These are phyloP conservation scores for Ophiostoma himal-ulmi DNA, from an alignment of 2,329 filamentous ascomycete species.

Conservation along the genomic window DNA sequence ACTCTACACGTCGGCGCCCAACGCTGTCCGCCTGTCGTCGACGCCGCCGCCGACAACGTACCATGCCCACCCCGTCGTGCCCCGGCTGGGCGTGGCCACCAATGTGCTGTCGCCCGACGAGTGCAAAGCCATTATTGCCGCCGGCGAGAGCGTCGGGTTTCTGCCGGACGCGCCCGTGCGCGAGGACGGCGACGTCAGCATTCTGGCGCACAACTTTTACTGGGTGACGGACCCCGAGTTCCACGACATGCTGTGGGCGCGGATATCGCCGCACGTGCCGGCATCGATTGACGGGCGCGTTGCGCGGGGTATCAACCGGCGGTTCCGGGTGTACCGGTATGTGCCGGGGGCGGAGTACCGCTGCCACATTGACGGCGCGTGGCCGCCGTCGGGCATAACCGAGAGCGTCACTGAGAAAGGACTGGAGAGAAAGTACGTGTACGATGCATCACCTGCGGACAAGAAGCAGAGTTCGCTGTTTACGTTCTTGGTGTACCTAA, in stretches of 20 bases:
- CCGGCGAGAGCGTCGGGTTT: conserved; percentile 60
- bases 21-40: conserved; percentile 49
- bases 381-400: conserved; percentile 61
- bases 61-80: conserved; percentile 57
- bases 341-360: conserved; percentile 67
- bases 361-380: conserved; percentile 65
- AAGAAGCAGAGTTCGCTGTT: conserved; percentile 62
- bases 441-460: conserved; percentile 56
- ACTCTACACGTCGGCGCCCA: conserved; percentile 54
- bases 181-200: conserved; percentile 58
- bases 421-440: conserved; percentile 53
- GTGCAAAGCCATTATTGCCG: conserved; percentile 60
- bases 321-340: conserved; percentile 67
- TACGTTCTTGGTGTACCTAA: conserved; percentile 64
- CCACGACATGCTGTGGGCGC: conserved; percentile 56
- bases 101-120: conserved; percentile 56
- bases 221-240: conserved; percentile 62
- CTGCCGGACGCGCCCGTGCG: conserved; percentile 62
- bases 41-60: conserved; percentile 40
- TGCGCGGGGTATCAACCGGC: conserved; percentile 59
- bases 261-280: conserved; percentile 55
- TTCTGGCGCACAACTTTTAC: conserved; percentile 68
- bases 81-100: conserved; percentile 53
- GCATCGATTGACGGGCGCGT: conserved; percentile 48
- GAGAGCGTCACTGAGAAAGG: conserved; percentile 31